Percentiles rank a stretch among this genome's conserved stretches.
Evolutionary conservation across 1,139 yeast species (phyloP).

Genomic region (Kodamaea arcana): DNA sequence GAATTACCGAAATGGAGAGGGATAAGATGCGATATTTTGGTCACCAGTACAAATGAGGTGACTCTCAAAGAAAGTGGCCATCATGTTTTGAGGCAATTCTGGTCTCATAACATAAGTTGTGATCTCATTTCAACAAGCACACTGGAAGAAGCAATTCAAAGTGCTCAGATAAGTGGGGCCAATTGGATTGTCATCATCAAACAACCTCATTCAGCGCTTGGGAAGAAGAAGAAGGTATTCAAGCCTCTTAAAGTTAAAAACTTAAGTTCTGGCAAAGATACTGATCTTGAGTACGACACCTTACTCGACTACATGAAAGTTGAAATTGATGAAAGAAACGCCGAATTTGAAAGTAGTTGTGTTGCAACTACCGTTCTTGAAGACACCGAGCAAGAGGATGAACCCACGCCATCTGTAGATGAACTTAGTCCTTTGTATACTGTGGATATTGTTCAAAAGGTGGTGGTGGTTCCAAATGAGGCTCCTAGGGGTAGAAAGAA

Average conservation of each 20-base stretch:
- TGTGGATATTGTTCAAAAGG: conserved; percentile 52
- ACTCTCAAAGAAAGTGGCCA: conserved; percentile 56
- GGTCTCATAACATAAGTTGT: conserved; percentile 70
- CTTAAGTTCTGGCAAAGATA: conserved; percentile 54
- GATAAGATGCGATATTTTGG: conserved; percentile 72
- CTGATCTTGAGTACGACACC: conserved; percentile 69
- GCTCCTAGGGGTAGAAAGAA: conserved; percentile 71
- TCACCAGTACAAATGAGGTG: conserved; percentile 60
- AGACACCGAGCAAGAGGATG: conserved; percentile 12
- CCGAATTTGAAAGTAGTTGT: conserved; percentile 11
- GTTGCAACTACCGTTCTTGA: conserved; percentile 5
- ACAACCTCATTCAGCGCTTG: conserved; percentile 40
- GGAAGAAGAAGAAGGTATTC: conserved; percentile 41
- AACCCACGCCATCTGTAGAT: conserved; percentile 8
- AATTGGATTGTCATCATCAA: conserved; percentile 73
- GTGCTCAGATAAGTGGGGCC: conserved; percentile 66
- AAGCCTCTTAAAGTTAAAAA: conserved; percentile 75
- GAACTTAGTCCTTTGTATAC: conserved; percentile 26
- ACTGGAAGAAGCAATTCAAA: conserved; percentile 65
- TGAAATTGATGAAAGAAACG: conserved; percentile 35
- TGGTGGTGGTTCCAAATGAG: conserved; percentile 60
- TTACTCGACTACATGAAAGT: conserved; percentile 45
- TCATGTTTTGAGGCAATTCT: conserved; percentile 56
- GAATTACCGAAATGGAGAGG: conserved; percentile 24
- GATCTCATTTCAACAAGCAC: conserved; percentile 52